These are phyloP conservation scores for Triticum urartu DNA, from an alignment of 176 grass and related monocot species.

Conservation along the genomic window DNA sequence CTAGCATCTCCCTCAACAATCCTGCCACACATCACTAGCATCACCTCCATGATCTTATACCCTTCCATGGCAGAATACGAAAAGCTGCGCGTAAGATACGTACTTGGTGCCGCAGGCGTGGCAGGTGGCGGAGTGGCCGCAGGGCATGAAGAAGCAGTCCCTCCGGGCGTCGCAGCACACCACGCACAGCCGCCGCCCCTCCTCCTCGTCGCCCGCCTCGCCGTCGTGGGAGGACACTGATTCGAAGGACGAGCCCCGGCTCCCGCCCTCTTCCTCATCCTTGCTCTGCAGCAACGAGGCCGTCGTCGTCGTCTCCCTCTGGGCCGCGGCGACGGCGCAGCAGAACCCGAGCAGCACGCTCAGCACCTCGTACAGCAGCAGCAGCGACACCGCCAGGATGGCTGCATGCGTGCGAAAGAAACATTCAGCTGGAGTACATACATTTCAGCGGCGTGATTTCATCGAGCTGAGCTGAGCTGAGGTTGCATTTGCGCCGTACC, in stretches of 20 bases:
- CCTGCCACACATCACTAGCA: conserved; percentile 37
- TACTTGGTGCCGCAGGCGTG: conserved; percentile 65
- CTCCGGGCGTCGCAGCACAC: conserved; percentile 53
- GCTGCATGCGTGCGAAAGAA: no score
- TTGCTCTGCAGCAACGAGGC: conserved; percentile 44
- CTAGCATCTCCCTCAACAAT: conserved; percentile 49
- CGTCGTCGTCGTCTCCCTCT: neutral
- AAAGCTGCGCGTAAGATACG: neutral
- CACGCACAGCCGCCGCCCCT: conserved; percentile 34
- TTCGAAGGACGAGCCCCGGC: conserved; percentile 86
- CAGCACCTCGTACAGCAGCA: conserved; percentile 57
- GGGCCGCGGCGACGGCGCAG: neutral
- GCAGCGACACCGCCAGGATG: conserved; percentile 43
- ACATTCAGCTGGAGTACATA: neutral
- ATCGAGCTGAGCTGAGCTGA: neutral
- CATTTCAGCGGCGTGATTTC: neutral
- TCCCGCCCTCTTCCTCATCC: conserved; percentile 56
- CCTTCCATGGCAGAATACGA: neutral
- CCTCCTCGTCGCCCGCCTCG: conserved; percentile 43
- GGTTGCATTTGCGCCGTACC: conserved; percentile 33
- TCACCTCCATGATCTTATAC: no score
- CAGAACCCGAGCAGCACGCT: conserved; percentile 21
- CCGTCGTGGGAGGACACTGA: conserved; percentile 70
- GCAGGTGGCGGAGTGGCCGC: conserved; percentile 68
- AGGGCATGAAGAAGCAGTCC: conserved; percentile 83